phyloP scores from a whole-genome alignment of 2,329 filamentous ascomycete genomes.

The Aspergillus persii region DNA sequence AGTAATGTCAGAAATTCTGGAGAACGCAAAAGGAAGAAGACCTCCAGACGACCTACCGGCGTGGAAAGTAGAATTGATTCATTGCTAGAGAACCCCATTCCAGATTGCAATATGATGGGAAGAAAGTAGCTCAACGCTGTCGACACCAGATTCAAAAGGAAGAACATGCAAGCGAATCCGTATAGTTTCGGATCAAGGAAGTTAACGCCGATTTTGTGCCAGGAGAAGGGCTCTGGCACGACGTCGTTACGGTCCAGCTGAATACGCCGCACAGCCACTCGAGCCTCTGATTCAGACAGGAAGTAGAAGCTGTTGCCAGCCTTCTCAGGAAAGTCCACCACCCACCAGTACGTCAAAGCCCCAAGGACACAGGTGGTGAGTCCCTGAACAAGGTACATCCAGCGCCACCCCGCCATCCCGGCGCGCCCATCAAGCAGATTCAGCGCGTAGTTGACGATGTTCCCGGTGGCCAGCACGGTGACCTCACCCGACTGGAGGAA shows the following conservation, averaged over 20 bases:
- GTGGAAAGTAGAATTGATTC: slow-evolving; percentile 62
- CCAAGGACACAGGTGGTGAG: slow-evolving; percentile 60
- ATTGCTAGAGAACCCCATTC: slow-evolving; percentile 54
- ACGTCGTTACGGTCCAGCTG: slow-evolving; percentile 62
- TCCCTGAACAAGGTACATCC: slow-evolving; percentile 68
- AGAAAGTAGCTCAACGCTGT: slow-evolving; percentile 66
- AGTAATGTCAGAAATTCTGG: no score
- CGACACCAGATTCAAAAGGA: slow-evolving; percentile 65
- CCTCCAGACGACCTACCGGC: slow-evolving; percentile 39
- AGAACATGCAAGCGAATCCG: slow-evolving; percentile 64
- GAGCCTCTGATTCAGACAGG: slow-evolving; percentile 55
- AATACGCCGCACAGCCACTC: slow-evolving; percentile 58
- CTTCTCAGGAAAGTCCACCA: slow-evolving; percentile 67
- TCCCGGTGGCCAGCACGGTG: slow-evolving; percentile 62
- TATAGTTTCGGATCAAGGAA: slow-evolving; percentile 63
- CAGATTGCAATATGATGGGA: slow-evolving; percentile 56
- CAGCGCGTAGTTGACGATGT: slow-evolving; percentile 67
- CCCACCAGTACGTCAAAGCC: slow-evolving; percentile 65
- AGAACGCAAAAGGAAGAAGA: no score
- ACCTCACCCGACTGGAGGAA: slow-evolving; percentile 65
- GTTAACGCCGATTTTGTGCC: slow-evolving; percentile 55
- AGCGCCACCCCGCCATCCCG: slow-evolving; percentile 63
- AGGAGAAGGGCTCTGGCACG: slow-evolving; percentile 55
- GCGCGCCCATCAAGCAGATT: slow-evolving; percentile 59
- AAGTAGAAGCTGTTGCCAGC: slow-evolving; percentile 58